phyloP scores from a whole-genome alignment of 768 basidiomycete genomes.

The Macrolepiota fuliginosa region DNA sequence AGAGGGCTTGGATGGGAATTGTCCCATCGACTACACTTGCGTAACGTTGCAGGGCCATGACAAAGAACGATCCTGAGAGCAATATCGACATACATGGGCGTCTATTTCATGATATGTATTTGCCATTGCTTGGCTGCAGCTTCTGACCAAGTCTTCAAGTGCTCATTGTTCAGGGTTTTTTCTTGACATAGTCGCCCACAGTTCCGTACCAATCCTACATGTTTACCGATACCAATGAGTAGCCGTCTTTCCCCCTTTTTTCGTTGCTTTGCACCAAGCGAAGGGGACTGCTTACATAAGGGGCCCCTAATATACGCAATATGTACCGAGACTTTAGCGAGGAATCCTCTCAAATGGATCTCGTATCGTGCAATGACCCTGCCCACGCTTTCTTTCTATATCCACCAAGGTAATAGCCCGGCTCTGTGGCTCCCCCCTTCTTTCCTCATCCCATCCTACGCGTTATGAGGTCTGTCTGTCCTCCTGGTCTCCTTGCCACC shows the following conservation, averaged over 20 bases:
- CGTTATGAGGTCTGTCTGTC: background rate
- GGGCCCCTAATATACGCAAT: background rate
- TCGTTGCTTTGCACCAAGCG: too few species aligned
- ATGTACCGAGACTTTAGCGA: constrained; percentile 9
- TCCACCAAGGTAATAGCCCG: background rate
- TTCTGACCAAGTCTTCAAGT: too few species aligned
- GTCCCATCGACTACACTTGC: constrained; percentile 65
- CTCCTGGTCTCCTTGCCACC: background rate
- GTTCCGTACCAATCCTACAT: too few species aligned
- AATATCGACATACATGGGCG: too few species aligned
- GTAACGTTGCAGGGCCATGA: constrained; percentile 56
- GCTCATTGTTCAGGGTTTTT: too few species aligned
- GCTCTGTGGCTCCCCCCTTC: background rate
- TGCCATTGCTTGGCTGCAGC: too few species aligned
- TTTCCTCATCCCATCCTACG: background rate
- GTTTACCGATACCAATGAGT: background rate
- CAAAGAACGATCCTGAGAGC: too few species aligned
- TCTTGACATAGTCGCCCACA: too few species aligned
- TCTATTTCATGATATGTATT: background rate
- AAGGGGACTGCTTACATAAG: background rate
- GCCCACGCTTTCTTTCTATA: background rate
- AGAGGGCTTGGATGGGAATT: constrained; percentile 71
- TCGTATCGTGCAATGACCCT: background rate
- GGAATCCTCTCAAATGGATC: background rate
- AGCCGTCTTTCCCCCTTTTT: too few species aligned